These are phyloP conservation scores for Amaranthus palmeri DNA, from an alignment of 148 eudicot genomes.

Conservation along the genomic window DNA sequence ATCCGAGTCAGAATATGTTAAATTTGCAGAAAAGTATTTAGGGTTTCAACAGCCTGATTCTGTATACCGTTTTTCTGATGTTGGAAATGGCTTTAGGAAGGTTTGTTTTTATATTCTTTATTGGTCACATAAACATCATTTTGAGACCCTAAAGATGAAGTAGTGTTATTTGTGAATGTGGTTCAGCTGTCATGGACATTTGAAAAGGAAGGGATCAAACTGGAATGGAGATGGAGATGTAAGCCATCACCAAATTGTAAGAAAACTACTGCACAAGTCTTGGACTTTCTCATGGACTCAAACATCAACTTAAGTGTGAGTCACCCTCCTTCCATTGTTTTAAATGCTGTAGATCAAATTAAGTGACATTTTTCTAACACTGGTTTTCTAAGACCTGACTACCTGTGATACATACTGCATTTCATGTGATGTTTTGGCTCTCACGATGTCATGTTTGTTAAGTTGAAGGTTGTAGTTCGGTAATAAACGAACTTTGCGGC, in stretches of 20 bases:
- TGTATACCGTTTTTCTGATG: slow-evolving; percentile 63
- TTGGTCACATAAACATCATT: not conserved
- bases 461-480: no score
- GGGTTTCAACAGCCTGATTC: slow-evolving; percentile 90
- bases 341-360: no score
- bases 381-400: no score
- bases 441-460: no score
- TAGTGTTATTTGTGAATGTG: slow-evolving; percentile 1
- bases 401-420: no score
- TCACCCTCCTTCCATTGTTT: not conserved
- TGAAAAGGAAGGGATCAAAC: slow-evolving; percentile 78
- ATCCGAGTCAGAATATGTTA: slow-evolving; percentile 63
- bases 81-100: slow-evolving; percentile 60
- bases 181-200: slow-evolving; percentile 86
- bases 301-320: slow-evolving; percentile 84
- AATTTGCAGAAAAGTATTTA: slow-evolving; percentile 64
- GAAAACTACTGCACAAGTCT: slow-evolving; percentile 53
- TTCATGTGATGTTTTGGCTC: no score
- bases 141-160: not conserved
- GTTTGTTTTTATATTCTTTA: slow-evolving; percentile 30
- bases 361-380: no score
- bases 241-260: slow-evolving; percentile 59
- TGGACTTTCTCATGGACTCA: slow-evolving; percentile 90
- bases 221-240: slow-evolving; percentile 97
- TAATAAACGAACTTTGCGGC: no score